Evolutionary conservation across 2,329 filamentous ascomycete species (phyloP).

Genomic region (Penicillium carneum): DNA sequence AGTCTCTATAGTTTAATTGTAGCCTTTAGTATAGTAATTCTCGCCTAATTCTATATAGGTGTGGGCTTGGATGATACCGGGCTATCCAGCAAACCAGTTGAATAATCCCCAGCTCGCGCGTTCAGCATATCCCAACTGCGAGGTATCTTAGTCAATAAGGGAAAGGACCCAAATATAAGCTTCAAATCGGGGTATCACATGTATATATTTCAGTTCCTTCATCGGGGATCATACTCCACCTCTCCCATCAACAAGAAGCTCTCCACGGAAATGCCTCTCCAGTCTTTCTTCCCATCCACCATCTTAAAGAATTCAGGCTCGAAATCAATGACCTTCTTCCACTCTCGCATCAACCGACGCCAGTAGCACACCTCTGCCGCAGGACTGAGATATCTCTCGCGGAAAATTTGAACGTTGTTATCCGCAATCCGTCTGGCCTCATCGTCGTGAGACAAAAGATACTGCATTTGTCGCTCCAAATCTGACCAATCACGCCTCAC

Average conservation of each 20-base stretch:
- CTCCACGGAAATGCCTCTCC: conserved; percentile 44
- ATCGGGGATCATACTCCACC: conserved; percentile 7
- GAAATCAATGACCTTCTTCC: conserved; percentile 41
- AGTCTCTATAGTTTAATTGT: background rate
- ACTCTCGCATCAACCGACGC: conserved; percentile 52
- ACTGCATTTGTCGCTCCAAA: conserved; percentile 50
- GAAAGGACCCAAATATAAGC: background rate
- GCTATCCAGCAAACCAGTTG: background rate
- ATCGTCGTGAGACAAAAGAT: conserved; percentile 48
- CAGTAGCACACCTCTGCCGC: conserved; percentile 61
- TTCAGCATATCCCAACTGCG: background rate
- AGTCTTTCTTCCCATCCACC: conserved; percentile 33
- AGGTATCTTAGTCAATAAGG: background rate
- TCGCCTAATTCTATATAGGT: background rate
- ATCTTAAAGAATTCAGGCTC: conserved; percentile 41
- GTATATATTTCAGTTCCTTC: background rate
- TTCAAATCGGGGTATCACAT: no score
- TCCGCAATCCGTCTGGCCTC: conserved; percentile 55
- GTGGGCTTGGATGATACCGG: background rate
- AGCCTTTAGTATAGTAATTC: background rate
- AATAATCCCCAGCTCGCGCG: background rate
- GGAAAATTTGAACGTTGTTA: conserved; percentile 54
- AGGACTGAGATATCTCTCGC: conserved; percentile 58
- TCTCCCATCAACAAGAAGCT: conserved; percentile 38
- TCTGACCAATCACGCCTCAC: conserved; percentile 63